Evolutionary conservation across 495 filamentous ascomycete species (phyloP), one percentile per base, ranked within the genome.

Genomic region (Cryomyces minteri): DNA sequence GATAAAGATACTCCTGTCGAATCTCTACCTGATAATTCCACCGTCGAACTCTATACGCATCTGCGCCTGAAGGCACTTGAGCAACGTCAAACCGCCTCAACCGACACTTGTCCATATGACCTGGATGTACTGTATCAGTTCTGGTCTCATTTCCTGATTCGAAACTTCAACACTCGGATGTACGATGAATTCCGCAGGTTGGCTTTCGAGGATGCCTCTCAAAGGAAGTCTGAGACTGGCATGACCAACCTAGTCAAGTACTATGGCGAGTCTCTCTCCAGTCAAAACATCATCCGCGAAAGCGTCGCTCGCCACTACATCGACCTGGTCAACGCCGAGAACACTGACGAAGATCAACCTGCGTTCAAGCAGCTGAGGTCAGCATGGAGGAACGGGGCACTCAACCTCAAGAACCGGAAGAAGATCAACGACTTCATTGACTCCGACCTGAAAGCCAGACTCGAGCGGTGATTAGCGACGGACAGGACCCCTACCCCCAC

Each of bases 111-210:
- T 50, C 62, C 67, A 55, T 49, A 62, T 49, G 67, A 81, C 55
- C 80, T 82, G 67, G 68, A 73, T 46, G 67, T 74, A 46, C 69
- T 84, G 10, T 87, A 85, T 61, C 67, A 77, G 46, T 82, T 81
- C 63, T 88, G 83, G 83, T 77, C 77, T n/a, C 71, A 79, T 55
- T 82, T 82, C 57, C 71, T 90, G 37, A 67, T 76, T 47, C 67
- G 72, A 50, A 77, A 79, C 57, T 90, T 90, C 71, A 81, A 90
- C 59, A 62, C 66, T 45, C 68, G 66, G 48, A 80, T 93, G 72
- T 93, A 92, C 66, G 62, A 73, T 56, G 82, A 92, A 60, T 90
- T 92, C 64, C 69, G 76, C 49, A 62, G 65, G 51, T 67, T 72
- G 54, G 83, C 86, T 46, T 59, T 80, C 49, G 78, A 80, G 53